Evolutionary conservation across 768 basidiomycete species (phyloP), one percentile per base, ranked within the genome.

Genomic region (Wakefieldia striispora): DNA sequence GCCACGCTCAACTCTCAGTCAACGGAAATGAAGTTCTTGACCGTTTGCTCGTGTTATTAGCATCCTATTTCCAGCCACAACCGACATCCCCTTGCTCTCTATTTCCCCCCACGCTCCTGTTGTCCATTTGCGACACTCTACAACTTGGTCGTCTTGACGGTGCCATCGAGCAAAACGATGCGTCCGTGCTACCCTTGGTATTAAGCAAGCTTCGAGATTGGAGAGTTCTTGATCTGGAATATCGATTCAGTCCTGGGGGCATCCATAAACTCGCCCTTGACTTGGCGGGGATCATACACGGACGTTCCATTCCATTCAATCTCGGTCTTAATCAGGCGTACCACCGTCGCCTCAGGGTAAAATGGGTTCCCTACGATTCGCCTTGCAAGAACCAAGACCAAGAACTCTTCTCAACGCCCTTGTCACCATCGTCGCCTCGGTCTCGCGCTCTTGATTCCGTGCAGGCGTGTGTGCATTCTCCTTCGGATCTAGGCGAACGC

Each of bases 141-240:
- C 59, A 46, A 14, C 40, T 20, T 3, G 33, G n/a, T 24, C 26
- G n/a, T 3, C 16, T 31, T 1, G 23, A 21, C 19, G 17, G 19
- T 26, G 20, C 47, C 13, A 21, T 12, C 4, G 48, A 43, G 21
- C 46, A 33, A 21, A 11, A 1, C 10, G 37, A 54, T 4, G 13
- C 42, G 16, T 44, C 53, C 38, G 12, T 64, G 8, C 43, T 65
- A 9, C 61, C 64, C 35, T 50, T 13, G 43, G 64, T 64, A 16
- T 46, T 65, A 51, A 42, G 38, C 16, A 64, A 44, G 49, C 50
- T 65, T 38, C 55, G 62, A 16, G 47, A 46, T 8, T 65, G 64
- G 64, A 57, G 64, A 38, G 47, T 66, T 38, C 53, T 63, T 19
- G 56, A 61, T 27, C 50, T 43, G 19, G 39, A 40, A 0, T 16